Evolutionary conservation across 805 yeast genomes (phyloP), one percentile per base, ranked within the genome.

Genomic region (Metschnikowia similis): DNA sequence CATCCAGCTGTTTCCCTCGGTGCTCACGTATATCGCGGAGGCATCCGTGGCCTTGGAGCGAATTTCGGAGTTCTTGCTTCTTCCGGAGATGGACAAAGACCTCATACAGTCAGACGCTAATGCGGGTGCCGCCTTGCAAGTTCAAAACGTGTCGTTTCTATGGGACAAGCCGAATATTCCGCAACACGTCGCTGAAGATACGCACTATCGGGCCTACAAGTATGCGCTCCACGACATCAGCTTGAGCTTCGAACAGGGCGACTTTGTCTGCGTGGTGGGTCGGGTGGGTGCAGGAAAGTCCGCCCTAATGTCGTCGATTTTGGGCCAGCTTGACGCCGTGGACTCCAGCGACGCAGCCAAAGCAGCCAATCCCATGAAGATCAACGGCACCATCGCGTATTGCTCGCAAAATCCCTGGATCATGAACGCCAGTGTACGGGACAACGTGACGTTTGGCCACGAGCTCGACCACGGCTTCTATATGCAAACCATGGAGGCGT

Each of bases 31-130:
- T 3, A 58, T 82, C 49, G 75, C 83, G 48, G 89, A 84, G 58
- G 77, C 82, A 0, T 71, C 75, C 2, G 84, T 85, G 31, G 79
- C 89, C 0, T 56, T 85, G 52, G 74, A 64, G 3, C 75, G 91
- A 69, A 63, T 85, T 17, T 64, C 67, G 27, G 66, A 69, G 7
- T 84, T 82, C 56, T 67, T 85, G 40, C 38, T 51, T 5, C 47
- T 52, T n/a, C 44, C 56, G 0, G 65, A 62, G 38, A 45, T 58
- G 11, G 63, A 62, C 44, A 49, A 52, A 5, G 21, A 32, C 10
- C 48, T 56, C 40, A 41, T 52, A 8, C 35, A 45, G 10, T 36
- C 42, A n/a, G 47, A 51, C 13, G 47, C 32, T 2, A 42, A 41
- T 14, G 31, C 38, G 3, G 41, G 11, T 2, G 40, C 40, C 11